Conservation (phyloP, 1,139 yeast genomes). For the Ogataea hybrid region DNA sequence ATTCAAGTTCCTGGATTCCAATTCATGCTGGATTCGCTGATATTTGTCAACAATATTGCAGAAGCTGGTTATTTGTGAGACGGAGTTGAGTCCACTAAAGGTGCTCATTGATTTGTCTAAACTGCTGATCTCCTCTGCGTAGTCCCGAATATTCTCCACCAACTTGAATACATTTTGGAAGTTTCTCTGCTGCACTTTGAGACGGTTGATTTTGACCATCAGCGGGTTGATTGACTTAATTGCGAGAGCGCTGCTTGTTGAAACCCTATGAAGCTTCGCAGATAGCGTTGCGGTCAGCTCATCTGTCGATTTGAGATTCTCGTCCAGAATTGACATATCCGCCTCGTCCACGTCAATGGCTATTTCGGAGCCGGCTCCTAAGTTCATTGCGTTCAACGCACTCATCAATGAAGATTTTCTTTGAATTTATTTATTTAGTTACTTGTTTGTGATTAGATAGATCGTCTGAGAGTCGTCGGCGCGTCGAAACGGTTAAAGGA, state of each 20-base stretch:
- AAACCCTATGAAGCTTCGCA: conserved; percentile 52
- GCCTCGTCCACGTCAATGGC: conserved; percentile 71
- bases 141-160: conserved; percentile 61
- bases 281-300: conserved; percentile 57
- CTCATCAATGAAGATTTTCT: not conserved
- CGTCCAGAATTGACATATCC: conserved; percentile 79
- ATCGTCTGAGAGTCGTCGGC: not conserved
- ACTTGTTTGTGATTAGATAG: not conserved
- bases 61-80: conserved; percentile 34
- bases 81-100: conserved; percentile 31
- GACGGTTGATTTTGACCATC: conserved; percentile 56
- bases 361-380: conserved; percentile 3
- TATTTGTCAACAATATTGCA: conserved; percentile 39
- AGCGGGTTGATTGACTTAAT: conserved; percentile 70
- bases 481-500: not conserved
- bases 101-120: conserved; percentile 16
- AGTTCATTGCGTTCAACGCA: not conserved
- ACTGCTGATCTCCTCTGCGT: conserved; percentile 52
- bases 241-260: conserved; percentile 59
- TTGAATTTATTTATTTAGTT: not conserved
- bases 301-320: conserved; percentile 60
- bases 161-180: conserved; percentile 60
- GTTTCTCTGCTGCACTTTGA: conserved; percentile 55
- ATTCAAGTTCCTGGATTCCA: conserved; percentile 37
- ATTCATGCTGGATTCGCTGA: conserved; percentile 36